A percentile compares a stretch with the other conserved stretches of the same genome.
These are phyloP conservation scores for Botrytis elliptica DNA, from an alignment of 2,329 filamentous ascomycete genomes.

Conservation along the genomic window DNA sequence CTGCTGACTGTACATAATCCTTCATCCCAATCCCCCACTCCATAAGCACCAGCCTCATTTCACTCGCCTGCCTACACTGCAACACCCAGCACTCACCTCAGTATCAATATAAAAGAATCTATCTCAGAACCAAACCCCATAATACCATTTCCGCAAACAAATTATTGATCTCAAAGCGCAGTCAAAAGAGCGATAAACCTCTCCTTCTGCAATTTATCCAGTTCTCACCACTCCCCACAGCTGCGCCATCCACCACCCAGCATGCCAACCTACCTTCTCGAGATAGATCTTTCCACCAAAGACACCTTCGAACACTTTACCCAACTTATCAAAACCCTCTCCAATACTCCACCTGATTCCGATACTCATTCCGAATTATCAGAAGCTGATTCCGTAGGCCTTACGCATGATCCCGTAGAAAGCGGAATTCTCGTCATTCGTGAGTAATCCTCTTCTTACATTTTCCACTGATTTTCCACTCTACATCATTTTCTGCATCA, in stretches of 20 bases:
- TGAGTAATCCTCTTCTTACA: background rate
- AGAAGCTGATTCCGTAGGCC: background rate
- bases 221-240: background rate
- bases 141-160: background rate
- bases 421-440: background rate
- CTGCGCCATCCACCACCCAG: background rate
- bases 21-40: background rate
- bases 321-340: background rate
- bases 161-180: background rate
- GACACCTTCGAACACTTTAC: background rate
- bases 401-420: background rate
- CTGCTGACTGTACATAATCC: background rate
- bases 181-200: background rate
- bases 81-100: background rate
- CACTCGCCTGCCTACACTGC: background rate
- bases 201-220: background rate
- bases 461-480: no score
- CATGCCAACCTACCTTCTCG: background rate
- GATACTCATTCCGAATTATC: background rate
- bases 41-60: background rate
- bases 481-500: background rate
- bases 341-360: background rate
- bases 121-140: background rate
- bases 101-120: background rate
- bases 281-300: background rate